Conservation (phyloP, 257 asterid species). For the Solanum medicagineum region DNA sequence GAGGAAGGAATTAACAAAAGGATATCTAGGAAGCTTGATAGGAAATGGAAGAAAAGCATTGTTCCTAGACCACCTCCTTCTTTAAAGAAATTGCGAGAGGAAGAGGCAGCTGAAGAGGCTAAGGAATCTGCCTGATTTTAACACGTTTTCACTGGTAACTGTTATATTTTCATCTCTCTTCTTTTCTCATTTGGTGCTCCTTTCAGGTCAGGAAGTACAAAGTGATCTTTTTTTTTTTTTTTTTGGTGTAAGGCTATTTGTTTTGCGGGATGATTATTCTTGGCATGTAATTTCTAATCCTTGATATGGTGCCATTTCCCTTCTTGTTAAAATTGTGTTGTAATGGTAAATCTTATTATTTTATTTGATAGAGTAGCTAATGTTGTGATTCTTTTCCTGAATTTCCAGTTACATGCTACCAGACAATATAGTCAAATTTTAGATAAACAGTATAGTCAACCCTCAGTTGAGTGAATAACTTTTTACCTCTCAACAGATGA, state of each 20-base stretch:
- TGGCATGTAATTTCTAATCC: background rate
- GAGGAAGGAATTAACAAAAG: constrained; percentile 87
- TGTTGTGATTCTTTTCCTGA: background rate
- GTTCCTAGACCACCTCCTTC: constrained; percentile 95
- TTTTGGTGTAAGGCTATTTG: background rate
- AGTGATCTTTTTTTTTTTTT: background rate
- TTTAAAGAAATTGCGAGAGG: constrained; percentile 60
- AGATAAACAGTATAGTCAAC: background rate
- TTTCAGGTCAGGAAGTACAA: background rate
- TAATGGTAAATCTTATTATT: background rate
- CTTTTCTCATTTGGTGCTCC: background rate
- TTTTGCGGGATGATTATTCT: background rate
- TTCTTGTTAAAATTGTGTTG: background rate
- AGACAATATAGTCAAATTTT: background rate
- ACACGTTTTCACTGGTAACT: background rate
- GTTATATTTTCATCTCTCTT: background rate
- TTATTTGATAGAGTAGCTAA: background rate
- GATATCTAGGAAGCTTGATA: constrained; percentile 77
- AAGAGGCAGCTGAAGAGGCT: constrained; percentile 87
- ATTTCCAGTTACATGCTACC: background rate
- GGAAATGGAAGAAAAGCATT: constrained; percentile 86
- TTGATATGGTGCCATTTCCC: background rate
- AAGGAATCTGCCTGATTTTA: constrained; percentile 43
- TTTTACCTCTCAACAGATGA: background rate
- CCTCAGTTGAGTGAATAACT: background rate